These are phyloP conservation scores for Backusella liffmaniae DNA, from an alignment of 192 early-diverging fungal species.

Conservation along the genomic window DNA sequence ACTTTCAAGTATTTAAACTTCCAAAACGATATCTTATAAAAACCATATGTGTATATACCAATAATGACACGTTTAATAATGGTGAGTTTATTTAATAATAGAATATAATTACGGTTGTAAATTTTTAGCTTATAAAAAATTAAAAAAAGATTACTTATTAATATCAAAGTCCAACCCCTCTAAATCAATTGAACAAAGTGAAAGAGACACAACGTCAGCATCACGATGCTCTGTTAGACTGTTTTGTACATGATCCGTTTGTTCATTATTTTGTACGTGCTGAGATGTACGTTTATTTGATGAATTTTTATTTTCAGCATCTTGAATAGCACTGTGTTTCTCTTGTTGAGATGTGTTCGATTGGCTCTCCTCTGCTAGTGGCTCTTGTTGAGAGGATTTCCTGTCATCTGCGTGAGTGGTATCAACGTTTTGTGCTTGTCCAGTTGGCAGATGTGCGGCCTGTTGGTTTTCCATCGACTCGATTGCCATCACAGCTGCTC, in stretches of 20 bases:
- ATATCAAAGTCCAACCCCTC: not conserved
- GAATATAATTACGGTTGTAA: not conserved
- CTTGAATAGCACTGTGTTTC: not conserved
- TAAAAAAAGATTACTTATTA: not conserved
- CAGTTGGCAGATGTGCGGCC: not conserved
- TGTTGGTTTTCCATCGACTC: not conserved
- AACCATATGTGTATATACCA: too few relatives aligned
- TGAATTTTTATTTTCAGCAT: not conserved
- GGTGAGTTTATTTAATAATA: not conserved
- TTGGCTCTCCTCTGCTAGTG: not conserved
- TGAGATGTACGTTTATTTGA: not conserved
- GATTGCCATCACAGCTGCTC: not conserved
- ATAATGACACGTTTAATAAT: too few relatives aligned
- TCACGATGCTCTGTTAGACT: not conserved
- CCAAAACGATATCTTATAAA: too few relatives aligned
- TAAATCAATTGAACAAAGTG: constrained; percentile 12
- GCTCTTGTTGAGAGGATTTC: not conserved
- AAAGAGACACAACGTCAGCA: constrained; percentile 1
- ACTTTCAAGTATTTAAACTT: too few relatives aligned
- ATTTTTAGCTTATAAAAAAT: not conserved
- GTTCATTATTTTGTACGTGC: not conserved
- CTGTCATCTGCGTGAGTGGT: too few relatives aligned
- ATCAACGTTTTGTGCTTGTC: too few relatives aligned
- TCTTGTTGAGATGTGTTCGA: not conserved
- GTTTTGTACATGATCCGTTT: not conserved